phyloP scores from a whole-genome alignment of 108 stramenopile species.

The Aureococcus anophagefferens region DNA sequence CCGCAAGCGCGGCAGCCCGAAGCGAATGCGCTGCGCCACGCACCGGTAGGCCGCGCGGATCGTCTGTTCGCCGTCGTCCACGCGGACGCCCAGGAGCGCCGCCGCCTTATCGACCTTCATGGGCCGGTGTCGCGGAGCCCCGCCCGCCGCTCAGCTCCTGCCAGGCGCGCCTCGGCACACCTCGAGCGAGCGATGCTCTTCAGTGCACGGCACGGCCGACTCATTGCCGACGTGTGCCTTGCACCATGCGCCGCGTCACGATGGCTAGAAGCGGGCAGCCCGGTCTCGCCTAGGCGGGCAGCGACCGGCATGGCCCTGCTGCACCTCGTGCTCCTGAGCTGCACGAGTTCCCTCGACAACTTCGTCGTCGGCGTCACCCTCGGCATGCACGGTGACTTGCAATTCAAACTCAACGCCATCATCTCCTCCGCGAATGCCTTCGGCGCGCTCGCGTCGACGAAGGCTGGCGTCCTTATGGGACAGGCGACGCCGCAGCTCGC shows the following conservation, averaged over 20 bases:
- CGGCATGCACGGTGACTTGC: conserved; percentile 19
- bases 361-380: conserved; percentile 36
- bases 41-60: background rate
- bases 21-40: background rate
- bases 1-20: no score
- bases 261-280: no score
- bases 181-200: no score
- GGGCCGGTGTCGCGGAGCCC: no score
- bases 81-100: background rate
- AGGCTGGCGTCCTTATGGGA: conserved; percentile 5
- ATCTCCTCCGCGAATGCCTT: conserved; percentile 36
- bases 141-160: no score
- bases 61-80: background rate
- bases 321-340: conserved; percentile 32
- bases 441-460: conserved; percentile 28
- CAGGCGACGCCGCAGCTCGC: no score
- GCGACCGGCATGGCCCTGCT: no score
- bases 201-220: no score
- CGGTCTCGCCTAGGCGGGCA: no score
- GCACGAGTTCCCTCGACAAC: conserved; percentile 42
- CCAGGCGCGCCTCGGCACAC: no score
- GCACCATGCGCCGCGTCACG: no score
- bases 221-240: no score
- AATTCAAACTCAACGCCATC: conserved; percentile 19
- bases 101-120: background rate